Base-by-base conservation (phyloP, 257 asterid species). In the Gentiana macrophylla region DNA sequence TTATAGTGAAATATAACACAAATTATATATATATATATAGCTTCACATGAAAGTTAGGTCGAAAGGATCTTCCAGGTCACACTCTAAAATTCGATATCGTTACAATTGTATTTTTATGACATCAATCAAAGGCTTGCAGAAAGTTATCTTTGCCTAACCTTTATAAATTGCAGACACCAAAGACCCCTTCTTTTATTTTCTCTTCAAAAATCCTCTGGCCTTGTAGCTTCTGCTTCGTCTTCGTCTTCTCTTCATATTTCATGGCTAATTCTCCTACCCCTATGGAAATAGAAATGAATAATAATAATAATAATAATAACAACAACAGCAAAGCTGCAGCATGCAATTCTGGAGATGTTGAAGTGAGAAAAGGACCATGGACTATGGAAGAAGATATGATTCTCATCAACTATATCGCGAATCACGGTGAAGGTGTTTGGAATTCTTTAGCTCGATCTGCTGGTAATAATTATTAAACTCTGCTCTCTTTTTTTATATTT, bases 401-500 rank as follows among this genome's bases (percentile, higher is more conserved):
- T 61, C 91, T 91, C 78, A 91, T 91, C 64, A 91, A 91, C 70
- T 84, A 91, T 67, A 91, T 91, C 53, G 95, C 92, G 1, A 91
- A 87, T 69, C 98, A 91, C 10, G 98, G 98, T 1, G 98, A 91
- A 81, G 98, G 98, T 55, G 96, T 91, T n/a, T 91, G 98, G 98
- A 91, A 91, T 58, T 79, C 94, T 0, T 79, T 91, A 32, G 98
- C 98, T 67, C 79, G 89, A 74, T 79, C 96, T 12, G 98, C 98
- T 0, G 98, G 96, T 84, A 79, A 37, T 15, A 15, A 3, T 8
- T 38, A 1, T 12, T 24, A 24, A 24, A 24, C 24, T 24, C 24
- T 24, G 24, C 24, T 24, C 24, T 24, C 1, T 24, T 24, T 24
- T 24, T 24, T 24, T 24, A 2, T 38, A 8, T n/a, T 37, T 4